Evolutionary conservation across 495 filamentous ascomycete genomes (phyloP).

Genomic region (Lasiosphaeriaceae sp.): DNA sequence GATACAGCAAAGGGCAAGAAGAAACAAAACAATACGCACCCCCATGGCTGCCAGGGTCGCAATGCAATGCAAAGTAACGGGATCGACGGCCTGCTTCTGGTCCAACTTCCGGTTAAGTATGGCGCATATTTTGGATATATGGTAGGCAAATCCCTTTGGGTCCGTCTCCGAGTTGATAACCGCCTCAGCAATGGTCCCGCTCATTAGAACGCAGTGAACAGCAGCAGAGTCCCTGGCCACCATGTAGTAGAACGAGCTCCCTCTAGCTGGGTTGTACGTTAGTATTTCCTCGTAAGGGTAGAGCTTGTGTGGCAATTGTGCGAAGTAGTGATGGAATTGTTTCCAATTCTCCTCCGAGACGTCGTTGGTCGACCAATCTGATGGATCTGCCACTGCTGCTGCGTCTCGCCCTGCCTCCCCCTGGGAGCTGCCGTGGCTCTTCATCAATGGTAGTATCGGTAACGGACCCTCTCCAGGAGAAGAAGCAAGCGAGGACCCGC

Average conservation of each 20-base stretch:
- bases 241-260: slow-evolving; percentile 17
- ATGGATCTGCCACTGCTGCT: not conserved
- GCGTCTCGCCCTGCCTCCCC: not conserved
- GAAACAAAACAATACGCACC: slow-evolving; percentile 13
- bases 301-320: slow-evolving; percentile 12
- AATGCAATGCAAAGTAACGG: slow-evolving; percentile 25
- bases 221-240: slow-evolving; percentile 15
- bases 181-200: slow-evolving; percentile 18
- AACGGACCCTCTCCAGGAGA: not conserved
- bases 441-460: not conserved
- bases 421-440: not conserved
- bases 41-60: slow-evolving; percentile 22
- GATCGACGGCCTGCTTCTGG: slow-evolving; percentile 13
- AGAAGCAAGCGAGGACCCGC: not conserved
- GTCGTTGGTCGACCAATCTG: slow-evolving; percentile 3
- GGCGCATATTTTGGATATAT: slow-evolving; percentile 28
- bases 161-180: slow-evolving; percentile 10
- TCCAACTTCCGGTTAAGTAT: slow-evolving; percentile 26
- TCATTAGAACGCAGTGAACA: slow-evolving; percentile 26
- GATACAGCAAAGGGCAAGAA: not conserved
- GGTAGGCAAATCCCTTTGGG: slow-evolving; percentile 19
- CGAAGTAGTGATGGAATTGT: slow-evolving; percentile 21
- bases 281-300: slow-evolving; percentile 31
- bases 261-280: slow-evolving; percentile 23
- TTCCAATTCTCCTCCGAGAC: slow-evolving; percentile 16